Percentiles rank a stretch among this genome's conserved stretches.
These are phyloP conservation scores for Gleditsia sinensis DNA, from an alignment of 306 rosid genomes.

Conservation along the genomic window DNA sequence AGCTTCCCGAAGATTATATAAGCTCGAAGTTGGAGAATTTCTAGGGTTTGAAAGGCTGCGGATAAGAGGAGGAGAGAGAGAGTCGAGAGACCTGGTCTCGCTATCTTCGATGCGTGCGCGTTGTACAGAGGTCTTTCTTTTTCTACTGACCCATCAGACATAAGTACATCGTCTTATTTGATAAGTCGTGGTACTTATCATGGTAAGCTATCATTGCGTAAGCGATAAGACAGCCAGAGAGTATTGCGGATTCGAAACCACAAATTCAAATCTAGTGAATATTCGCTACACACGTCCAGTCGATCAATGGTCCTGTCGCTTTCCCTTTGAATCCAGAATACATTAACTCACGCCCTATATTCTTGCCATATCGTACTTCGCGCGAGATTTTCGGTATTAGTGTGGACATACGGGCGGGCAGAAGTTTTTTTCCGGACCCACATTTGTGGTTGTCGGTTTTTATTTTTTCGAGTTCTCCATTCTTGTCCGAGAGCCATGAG, in stretches of 20 bases:
- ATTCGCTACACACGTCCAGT: conserved; percentile 67
- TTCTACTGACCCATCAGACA: conserved; percentile 52
- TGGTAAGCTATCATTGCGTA: not conserved
- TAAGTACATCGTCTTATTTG: rapidly evolving
- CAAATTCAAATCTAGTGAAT: conserved; percentile 62
- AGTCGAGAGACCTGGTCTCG: conserved; percentile 49
- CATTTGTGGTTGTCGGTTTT: not conserved
- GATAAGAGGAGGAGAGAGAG: conserved; percentile 26
- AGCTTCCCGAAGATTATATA: conserved; percentile 13
- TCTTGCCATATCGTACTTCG: not conserved
- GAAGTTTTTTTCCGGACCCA: not conserved
- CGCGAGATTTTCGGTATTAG: conserved; percentile 1
- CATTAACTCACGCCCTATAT: not conserved
- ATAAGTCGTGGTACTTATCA: rapidly evolving
- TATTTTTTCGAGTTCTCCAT: not conserved
- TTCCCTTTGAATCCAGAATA: conserved; percentile 24
- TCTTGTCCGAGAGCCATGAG: not conserved
- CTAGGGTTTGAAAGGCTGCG: conserved; percentile 62
- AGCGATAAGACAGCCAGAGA: not conserved
- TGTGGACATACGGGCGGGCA: not conserved
- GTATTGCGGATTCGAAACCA: conserved; percentile 58
- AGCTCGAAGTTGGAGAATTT: conserved; percentile 42
- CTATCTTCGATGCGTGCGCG: conserved; percentile 67
- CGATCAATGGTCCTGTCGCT: conserved; percentile 50
- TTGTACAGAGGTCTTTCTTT: conserved; percentile 41